A percentile compares a stretch with the other conserved stretches of the same genome.
Evolutionary conservation across 805 yeast species (phyloP).

Genomic region (Sugiyamaella boreocaroliniensis): DNA sequence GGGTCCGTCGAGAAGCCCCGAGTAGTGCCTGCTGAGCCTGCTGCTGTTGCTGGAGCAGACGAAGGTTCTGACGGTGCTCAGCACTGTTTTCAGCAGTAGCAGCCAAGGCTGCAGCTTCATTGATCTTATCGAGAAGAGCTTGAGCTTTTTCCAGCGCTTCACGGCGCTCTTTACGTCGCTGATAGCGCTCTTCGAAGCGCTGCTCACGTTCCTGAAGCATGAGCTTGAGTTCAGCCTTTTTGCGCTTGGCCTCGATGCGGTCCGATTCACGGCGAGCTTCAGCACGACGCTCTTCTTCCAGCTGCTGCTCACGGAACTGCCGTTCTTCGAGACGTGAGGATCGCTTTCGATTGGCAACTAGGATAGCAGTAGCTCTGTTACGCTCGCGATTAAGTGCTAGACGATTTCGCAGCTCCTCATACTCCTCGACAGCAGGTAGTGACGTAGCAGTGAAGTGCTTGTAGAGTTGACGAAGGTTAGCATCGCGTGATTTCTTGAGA

Average conservation of each 20-base stretch:
- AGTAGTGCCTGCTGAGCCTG: not conserved
- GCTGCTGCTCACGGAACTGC: conserved; percentile 17
- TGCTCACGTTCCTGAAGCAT: conserved; percentile 6
- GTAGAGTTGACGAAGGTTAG: conserved; percentile 17
- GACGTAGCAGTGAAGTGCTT: conserved; percentile 19
- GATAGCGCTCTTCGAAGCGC: conserved; percentile 12
- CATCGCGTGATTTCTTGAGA: conserved; percentile 17
- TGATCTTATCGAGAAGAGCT: not conserved
- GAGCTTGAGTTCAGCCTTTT: conserved; percentile 1
- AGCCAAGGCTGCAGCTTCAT: conserved; percentile 8
- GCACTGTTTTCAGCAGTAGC: conserved; percentile 10
- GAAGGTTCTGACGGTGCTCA: conserved; percentile 7
- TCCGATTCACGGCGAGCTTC: conserved; percentile 20
- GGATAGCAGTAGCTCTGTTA: conserved; percentile 21
- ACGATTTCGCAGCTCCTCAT: conserved; percentile 21
- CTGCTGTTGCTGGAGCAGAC: conserved; percentile 13
- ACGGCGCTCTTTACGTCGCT: conserved; percentile 4
- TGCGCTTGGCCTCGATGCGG: conserved; percentile 11
- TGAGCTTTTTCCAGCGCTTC: conserved; percentile 10
- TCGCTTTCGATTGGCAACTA: conserved; percentile 29
- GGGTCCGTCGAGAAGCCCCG: not conserved
- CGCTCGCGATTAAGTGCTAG: conserved; percentile 24
- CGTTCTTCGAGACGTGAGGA: conserved; percentile 29
- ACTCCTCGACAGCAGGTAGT: conserved; percentile 27
- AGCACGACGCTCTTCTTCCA: conserved; percentile 16